phyloP scores from a whole-genome alignment of 345 rosid genomes.

The Lumnitzera littorea region DNA sequence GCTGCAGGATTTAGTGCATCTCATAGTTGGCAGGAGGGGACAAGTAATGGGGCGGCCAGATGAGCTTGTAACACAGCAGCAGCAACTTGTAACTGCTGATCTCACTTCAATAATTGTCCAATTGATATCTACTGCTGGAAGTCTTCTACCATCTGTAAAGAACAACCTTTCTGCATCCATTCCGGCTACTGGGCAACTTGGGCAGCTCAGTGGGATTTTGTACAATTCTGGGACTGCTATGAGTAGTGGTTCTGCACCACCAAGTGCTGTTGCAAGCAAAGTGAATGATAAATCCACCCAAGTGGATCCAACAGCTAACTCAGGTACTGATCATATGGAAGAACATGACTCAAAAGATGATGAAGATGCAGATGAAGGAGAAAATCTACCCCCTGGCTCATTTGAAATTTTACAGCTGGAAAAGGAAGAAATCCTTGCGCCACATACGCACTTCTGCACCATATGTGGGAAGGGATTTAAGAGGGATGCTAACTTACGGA shows the following conservation, averaged over 20 bases:
- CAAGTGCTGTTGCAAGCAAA: constrained; percentile 23
- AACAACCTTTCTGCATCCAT: constrained; percentile 34
- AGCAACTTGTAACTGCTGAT: constrained; percentile 78
- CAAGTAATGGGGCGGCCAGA: constrained; percentile 42
- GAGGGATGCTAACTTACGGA: constrained; percentile 89
- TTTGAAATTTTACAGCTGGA: constrained; percentile 88
- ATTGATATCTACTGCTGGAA: constrained; percentile 89
- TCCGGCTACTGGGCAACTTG: constrained; percentile 35
- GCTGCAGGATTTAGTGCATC: constrained; percentile 76
- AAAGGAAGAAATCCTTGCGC: constrained; percentile 97
- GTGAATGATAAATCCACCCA: constrained; percentile 34
- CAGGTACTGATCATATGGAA: constrained; percentile 35
- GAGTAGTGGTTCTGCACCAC: constrained; percentile 25
- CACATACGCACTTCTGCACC: constrained; percentile 91
- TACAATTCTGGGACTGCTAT: constrained; percentile 33
- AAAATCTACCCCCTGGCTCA: constrained; percentile 87
- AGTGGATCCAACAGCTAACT: constrained; percentile 20
- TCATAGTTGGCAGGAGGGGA: constrained; percentile 46
- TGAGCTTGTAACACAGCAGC: constrained; percentile 61
- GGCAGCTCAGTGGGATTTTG: constrained; percentile 43
- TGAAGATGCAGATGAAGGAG: constrained; percentile 91
- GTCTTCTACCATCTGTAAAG: constrained; percentile 87
- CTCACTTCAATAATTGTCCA: constrained; percentile 90
- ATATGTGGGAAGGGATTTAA: constrained; percentile 99
- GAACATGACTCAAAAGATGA: constrained; percentile 85